Evolutionary conservation across 2,329 filamentous ascomycete species (phyloP).

Genomic region (Aspergillus pseudoterreus): DNA sequence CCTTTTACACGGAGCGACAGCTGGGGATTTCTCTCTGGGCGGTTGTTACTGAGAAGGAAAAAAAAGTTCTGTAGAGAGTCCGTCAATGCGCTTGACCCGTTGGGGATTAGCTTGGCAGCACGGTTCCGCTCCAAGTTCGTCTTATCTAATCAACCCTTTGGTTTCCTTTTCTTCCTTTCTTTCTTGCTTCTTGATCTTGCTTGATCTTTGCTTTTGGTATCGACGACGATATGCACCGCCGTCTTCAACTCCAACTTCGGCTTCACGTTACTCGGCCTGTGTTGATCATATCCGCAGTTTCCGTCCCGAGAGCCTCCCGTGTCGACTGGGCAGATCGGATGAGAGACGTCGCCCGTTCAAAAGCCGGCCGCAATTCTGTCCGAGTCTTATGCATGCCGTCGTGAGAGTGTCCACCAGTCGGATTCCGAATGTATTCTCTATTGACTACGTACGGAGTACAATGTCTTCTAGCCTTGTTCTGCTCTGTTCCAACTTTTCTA

Average conservation of each 20-base stretch:
- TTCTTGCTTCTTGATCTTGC: too few relatives aligned
- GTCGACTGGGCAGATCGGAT: not conserved
- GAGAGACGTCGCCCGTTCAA: not conserved
- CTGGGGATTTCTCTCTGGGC: slow-evolving; percentile 16
- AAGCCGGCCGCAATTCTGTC: not conserved
- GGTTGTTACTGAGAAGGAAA: slow-evolving; percentile 32
- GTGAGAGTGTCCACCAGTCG: not conserved
- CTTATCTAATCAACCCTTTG: slow-evolving; percentile 31
- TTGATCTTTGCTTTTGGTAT: too few relatives aligned
- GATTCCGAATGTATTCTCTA: not conserved
- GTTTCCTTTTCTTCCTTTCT: not conserved
- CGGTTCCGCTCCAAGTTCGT: slow-evolving; percentile 12
- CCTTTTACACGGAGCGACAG: slow-evolving; percentile 16
- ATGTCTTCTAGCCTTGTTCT: not conserved
- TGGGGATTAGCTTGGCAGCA: slow-evolving; percentile 21
- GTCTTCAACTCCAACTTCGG: not conserved
- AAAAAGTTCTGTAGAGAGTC: slow-evolving; percentile 41
- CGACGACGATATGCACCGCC: not conserved
- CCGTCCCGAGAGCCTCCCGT: slow-evolving; percentile 3
- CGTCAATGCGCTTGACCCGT: slow-evolving; percentile 28
- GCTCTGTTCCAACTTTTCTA: not conserved
- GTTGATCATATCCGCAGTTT: slow-evolving; percentile 3
- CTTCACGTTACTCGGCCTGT: not conserved
- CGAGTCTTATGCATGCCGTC: not conserved
- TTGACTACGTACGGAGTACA: not conserved